Percentiles rank a stretch among this genome's conserved stretches.
phyloP scores from a whole-genome alignment of 2,329 filamentous ascomycete genomes.

The Ophiostoma triangulosporum region DNA sequence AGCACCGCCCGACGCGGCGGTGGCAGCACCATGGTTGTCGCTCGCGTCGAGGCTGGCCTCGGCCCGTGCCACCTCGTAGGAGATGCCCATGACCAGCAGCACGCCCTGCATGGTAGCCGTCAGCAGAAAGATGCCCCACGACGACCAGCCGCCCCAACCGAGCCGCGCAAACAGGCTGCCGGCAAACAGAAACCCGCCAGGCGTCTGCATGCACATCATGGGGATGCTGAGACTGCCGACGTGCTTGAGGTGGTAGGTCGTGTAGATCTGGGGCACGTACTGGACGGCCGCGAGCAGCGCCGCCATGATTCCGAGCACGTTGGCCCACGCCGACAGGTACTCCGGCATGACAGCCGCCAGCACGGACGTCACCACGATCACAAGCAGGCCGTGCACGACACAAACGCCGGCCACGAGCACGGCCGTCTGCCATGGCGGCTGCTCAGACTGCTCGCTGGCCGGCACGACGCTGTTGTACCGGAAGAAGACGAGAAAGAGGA shows the following conservation, averaged over 20 bases:
- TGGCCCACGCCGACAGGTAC: constrained; percentile 66
- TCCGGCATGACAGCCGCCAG: constrained; percentile 50
- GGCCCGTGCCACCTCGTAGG: constrained; percentile 40
- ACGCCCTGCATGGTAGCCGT: constrained; percentile 76
- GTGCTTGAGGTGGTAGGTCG: constrained; percentile 71
- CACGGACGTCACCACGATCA: constrained; percentile 54
- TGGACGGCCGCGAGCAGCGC: constrained; percentile 72
- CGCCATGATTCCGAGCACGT: constrained; percentile 67
- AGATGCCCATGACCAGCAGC: constrained; percentile 66
- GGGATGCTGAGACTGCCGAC: constrained; percentile 86
- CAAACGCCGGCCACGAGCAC: constrained; percentile 60
- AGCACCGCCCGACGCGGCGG: not conserved
- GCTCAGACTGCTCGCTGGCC: constrained; percentile 34
- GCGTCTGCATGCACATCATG: constrained; percentile 98
- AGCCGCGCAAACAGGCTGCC: constrained; percentile 68
- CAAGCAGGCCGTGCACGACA: constrained; percentile 59
- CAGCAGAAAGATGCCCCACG: constrained; percentile 83
- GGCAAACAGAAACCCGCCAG: constrained; percentile 81
- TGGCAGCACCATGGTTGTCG: not conserved
- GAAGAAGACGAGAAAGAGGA: constrained; percentile 93
- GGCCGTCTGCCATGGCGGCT: constrained; percentile 65
- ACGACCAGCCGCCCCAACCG: constrained; percentile 79
- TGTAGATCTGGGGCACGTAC: constrained; percentile 91
- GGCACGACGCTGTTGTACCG: constrained; percentile 44
- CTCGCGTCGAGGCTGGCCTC: constrained; percentile 9